Conservation (phyloP, 208 protist species). For the Acanthamoeba healyi region DNA sequence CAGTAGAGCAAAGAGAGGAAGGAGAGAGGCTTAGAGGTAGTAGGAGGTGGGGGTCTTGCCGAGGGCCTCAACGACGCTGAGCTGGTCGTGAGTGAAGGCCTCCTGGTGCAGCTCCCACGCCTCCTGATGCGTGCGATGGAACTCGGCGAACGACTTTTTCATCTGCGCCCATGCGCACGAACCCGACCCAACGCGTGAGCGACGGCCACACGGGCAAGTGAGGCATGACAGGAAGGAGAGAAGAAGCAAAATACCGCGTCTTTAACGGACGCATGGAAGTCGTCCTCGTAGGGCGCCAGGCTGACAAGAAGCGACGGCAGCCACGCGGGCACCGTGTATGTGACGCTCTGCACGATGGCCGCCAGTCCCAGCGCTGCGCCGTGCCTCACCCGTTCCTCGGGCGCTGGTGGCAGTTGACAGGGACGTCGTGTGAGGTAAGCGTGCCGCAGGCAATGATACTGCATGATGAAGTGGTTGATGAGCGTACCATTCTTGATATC, state of each 20-base stretch:
- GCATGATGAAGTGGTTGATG: no score
- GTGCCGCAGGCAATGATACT: no score
- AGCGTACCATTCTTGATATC: no score
- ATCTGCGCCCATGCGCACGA: no score
- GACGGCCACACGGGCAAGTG: not conserved
- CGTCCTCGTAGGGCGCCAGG: conserved; percentile 40
- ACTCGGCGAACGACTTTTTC: conserved; percentile 63
- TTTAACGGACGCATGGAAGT: not conserved
- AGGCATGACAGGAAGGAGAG: no score
- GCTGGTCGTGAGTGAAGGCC: conserved; percentile 18
- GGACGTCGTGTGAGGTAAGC: no score
- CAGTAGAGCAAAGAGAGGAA: no score
- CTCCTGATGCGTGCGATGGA: conserved; percentile 26
- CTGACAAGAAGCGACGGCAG: not conserved
- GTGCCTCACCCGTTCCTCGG: not conserved
- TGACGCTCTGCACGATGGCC: conserved; percentile 18
- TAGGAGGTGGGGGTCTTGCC: conserved; percentile 31
- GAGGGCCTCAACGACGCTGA: not conserved
- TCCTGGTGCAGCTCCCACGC: conserved; percentile 61
- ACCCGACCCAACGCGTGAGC: no score
- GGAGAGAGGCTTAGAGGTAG: conserved; percentile 65
- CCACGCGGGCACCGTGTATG: conserved; percentile 39
- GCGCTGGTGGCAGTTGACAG: no score
- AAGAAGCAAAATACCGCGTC: no score
- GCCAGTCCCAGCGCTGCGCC: conserved; percentile 15